Evolutionary conservation across 2,329 filamentous ascomycete genomes (phyloP), one percentile per base, ranked within the genome.

Genomic region (Tolypocladium ovalisporum): DNA sequence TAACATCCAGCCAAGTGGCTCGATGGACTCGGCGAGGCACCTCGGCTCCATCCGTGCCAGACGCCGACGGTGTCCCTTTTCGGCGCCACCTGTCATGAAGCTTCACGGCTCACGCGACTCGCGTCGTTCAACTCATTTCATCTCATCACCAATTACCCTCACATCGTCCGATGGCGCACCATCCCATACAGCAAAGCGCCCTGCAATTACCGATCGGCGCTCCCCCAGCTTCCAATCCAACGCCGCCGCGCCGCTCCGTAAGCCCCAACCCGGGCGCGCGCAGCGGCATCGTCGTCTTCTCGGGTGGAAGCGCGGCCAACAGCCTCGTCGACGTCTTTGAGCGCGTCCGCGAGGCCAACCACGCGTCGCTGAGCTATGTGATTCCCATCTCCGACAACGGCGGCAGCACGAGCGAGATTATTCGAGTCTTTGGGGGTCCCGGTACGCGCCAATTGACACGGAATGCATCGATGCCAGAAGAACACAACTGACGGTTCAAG

Each of bases 301-400:
- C 91, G 0, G 91, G 91, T 42, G 92, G 92, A 56, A 96, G 90
- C 63, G 93, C 92, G n/a, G 91, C 93, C 7, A 97, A 97, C 69
- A 95, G 82, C 66, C 81, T 97, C 6, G 93, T 97, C 44, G 93
- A 97, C 69, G 89, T 96, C 13, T 97, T 97, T 73, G 86, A 82
- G 64, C 75, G 76, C 22, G 77, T 89, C 37, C 78, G 82, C 15
- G 73, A 85, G 61, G 85, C 80, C 64, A 88, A 87, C 60, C 73
- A 80, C 44, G 88, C 87, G 66, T 76, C 80, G 3, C 74, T 95
- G 47, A 90, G 84, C 72, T 95, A 96, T 71, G 85, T 97, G 59
- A 96, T 97, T 55, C 93, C 93, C 39, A 96, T 97, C 69, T 94
- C 89, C 62, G 93, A 97, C 74, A 97, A 97, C 72, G 93, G 93